Evolutionary conservation across 176 grass and related monocot genomes (phyloP), one percentile per base, ranked within the genome.

Genomic region (Alloteropsis semialata): DNA sequence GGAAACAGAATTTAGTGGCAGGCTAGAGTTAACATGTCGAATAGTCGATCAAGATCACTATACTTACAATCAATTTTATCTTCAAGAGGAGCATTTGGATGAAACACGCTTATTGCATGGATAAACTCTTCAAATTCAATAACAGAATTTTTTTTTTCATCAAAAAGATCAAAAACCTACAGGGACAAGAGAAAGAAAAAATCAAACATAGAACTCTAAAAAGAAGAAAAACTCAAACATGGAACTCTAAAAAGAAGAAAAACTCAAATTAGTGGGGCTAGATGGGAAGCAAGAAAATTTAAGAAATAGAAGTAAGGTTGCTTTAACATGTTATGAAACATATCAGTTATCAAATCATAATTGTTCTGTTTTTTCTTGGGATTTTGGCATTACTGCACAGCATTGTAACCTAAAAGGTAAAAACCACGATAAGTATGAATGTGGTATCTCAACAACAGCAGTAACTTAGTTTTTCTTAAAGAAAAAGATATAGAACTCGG

Each of bases 61-160:
- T 46, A 62, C 86, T 89, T 83, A 91, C 92, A 91, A 81, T 91
- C 54, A 83, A 91, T 86, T 81, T 89, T 89, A 70, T 89, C 89
- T 72, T 86, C 92, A 54, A 86, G 45, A 53, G 89, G 72, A 81
- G 92, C 55, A 88, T 91, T 76, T 78, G 92, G 92, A 89, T 94
- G 86, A 37, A 94, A 94, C 22, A 94, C 64, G 77, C 87, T 87
- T 79, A 94, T 87, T 65, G 89, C 66, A 49, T 60, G 89, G 30
- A 94, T 71, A 84, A 94, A 94, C 42, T 91, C 92, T 84, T 58
- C 81, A 43, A 94, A 94, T 81, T 89, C 92, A 84, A 91, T 89
- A 67, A 86, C 86, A 86, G 79, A 84, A 77, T 83, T 91, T 72
- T 91, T 79, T 86, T 94, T 94, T 83, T 91, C 82, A 84, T 94